These are phyloP conservation scores for Erodium maritimum DNA, from an alignment of 345 rosid genomes.

Conservation along the genomic window DNA sequence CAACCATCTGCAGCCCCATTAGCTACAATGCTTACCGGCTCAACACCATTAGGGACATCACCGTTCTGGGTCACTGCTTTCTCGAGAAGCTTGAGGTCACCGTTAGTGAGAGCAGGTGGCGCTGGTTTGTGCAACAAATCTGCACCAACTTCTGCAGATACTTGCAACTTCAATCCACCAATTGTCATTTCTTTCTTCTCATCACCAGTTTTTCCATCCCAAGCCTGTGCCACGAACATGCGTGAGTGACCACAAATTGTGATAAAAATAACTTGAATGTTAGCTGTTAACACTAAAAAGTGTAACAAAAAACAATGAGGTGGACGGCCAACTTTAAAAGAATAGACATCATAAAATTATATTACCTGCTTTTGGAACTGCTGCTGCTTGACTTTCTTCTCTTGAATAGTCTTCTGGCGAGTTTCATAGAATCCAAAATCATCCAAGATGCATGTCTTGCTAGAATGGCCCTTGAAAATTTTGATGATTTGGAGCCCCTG, in stretches of 20 bases:
- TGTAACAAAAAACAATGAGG: no score
- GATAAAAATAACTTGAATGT: no score
- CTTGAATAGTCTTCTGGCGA: conserved; percentile 68
- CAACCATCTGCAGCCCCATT: no score
- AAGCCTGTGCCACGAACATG: no score
- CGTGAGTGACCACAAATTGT: no score
- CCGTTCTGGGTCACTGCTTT: not conserved
- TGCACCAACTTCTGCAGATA: conserved; percentile 2
- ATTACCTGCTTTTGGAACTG: conserved; percentile 53
- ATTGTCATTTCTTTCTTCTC: conserved; percentile 9
- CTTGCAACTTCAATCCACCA: conserved; percentile 10
- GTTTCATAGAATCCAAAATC: conserved; percentile 79
- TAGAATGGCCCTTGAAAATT: conserved; percentile 66
- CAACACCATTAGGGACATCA: conserved; percentile 5
- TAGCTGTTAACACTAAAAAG: no score
- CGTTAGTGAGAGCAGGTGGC: no score
- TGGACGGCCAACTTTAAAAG: no score
- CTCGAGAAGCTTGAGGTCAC: not conserved
- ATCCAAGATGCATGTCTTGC: conserved; percentile 76
- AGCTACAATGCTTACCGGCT: not conserved
- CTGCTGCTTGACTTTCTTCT: conserved; percentile 71
- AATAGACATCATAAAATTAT: no score
- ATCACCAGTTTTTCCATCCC: conserved; percentile 8
- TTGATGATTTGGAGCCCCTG: conserved; percentile 70
- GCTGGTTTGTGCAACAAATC: no score